Evolutionary conservation across 1,284 basidiomycete genomes (phyloP).

Genomic region (Ganoderma leucocontextum): DNA sequence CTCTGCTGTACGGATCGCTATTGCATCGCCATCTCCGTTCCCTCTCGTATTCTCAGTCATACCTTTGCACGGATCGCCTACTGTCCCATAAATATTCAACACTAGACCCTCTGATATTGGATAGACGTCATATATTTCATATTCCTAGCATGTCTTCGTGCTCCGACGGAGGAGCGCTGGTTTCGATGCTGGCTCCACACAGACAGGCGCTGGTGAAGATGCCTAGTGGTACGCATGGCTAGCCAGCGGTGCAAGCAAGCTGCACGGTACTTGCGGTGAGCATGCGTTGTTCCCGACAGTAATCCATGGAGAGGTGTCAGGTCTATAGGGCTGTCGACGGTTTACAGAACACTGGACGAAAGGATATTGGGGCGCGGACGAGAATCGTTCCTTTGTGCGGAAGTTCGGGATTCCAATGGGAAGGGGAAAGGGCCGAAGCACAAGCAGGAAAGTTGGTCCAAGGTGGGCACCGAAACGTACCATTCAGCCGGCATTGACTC

Average conservation of each 20-base stretch:
- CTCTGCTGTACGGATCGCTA: slow-evolving; percentile 15
- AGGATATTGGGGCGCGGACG: too few species aligned
- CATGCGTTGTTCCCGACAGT: too few species aligned
- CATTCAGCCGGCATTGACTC: background rate
- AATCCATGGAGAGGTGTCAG: too few species aligned
- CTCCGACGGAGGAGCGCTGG: too few species aligned
- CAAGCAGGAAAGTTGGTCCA: background rate
- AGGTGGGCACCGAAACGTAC: background rate
- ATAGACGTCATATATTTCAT: background rate
- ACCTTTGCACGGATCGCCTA: background rate
- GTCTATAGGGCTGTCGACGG: too few species aligned
- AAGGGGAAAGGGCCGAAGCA: background rate
- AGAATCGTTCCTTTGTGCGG: background rate
- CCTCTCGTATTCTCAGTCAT: background rate
- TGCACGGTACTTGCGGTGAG: too few species aligned
- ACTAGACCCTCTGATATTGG: background rate
- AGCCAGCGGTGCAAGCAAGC: too few species aligned
- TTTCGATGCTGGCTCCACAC: too few species aligned
- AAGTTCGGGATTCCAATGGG: background rate
- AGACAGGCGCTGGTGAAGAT: too few species aligned
- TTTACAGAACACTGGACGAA: too few species aligned
- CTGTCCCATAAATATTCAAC: background rate
- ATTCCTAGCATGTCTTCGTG: background rate
- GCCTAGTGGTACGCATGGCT: too few species aligned
- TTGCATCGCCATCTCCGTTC: background rate